Conservation (phyloP, 495 filamentous ascomycete species). For the Neurospora sp. region DNA sequence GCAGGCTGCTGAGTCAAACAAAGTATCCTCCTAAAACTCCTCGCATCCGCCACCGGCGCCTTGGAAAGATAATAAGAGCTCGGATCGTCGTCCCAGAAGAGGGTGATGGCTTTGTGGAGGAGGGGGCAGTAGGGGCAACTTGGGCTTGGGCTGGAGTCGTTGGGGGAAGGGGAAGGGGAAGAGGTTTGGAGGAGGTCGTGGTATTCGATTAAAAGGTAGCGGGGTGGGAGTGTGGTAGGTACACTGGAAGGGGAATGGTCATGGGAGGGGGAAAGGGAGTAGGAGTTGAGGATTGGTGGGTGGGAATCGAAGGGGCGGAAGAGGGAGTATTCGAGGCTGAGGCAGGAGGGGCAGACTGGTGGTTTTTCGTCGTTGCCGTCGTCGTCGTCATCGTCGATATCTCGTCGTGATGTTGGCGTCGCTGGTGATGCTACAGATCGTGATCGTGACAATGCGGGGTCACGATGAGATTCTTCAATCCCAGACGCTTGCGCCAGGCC, state of each 20-base stretch:
- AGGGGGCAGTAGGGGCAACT: neutral
- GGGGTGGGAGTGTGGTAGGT: neutral
- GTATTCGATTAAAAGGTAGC: neutral
- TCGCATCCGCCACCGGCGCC: neutral
- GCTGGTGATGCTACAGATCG: neutral
- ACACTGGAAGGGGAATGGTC: neutral
- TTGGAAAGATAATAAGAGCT: neutral
- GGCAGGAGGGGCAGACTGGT: neutral
- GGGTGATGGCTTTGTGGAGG: constrained; percentile 2
- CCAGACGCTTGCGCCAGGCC: too few species aligned
- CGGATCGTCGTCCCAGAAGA: constrained; percentile 3
- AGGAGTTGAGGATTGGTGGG: neutral
- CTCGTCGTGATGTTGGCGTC: neutral
- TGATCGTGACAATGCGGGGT: neutral
- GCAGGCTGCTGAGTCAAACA: constrained; percentile 4
- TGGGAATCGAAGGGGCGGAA: neutral
- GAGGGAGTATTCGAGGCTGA: neutral
- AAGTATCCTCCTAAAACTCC: neutral
- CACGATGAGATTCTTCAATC: neutral
- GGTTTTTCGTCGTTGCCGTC: neutral
- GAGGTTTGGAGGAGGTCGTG: neutral
- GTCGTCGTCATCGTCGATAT: neutral
- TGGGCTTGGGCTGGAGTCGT: neutral
- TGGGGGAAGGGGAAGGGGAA: neutral
- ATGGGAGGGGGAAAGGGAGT: neutral